A percentile compares a stretch with the other conserved stretches of the same genome.
Evolutionary conservation across 169 alveolate species (phyloP).

Genomic region (Eimeria tenella): DNA sequence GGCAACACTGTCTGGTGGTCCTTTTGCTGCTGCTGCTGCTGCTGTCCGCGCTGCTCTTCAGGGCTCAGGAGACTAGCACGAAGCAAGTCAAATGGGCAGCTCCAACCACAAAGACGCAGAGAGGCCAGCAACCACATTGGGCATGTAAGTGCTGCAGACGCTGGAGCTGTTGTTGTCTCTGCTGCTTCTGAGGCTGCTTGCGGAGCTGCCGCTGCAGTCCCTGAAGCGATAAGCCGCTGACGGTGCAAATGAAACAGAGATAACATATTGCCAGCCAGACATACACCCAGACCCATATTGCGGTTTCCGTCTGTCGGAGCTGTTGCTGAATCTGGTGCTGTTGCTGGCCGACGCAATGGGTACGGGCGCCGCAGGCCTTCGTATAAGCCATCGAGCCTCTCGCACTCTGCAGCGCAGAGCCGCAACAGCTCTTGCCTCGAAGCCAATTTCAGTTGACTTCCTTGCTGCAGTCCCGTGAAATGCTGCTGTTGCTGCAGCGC

Average conservation of each 20-base stretch:
- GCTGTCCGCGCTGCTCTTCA: conserved; percentile 29
- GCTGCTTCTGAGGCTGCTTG: not conserved
- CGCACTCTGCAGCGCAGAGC: not conserved
- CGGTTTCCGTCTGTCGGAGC: not conserved
- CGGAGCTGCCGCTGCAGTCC: not conserved
- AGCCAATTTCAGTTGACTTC: not conserved
- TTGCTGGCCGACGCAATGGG: not conserved
- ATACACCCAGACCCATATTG: not conserved
- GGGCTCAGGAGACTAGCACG: not conserved
- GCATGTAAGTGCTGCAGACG: not conserved
- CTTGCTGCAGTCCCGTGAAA: not conserved
- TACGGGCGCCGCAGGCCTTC: not conserved
- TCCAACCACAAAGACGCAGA: conserved; percentile 8
- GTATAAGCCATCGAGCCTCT: not conserved
- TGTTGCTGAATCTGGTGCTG: not conserved
- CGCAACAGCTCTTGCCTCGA: not conserved
- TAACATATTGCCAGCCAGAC: conserved; percentile 4
- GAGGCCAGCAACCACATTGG: not conserved
- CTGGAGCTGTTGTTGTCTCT: not conserved
- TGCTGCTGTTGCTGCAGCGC: not conserved
- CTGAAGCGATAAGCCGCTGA: not conserved
- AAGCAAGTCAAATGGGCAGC: not conserved
- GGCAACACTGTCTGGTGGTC: not conserved
- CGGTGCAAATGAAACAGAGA: not conserved
- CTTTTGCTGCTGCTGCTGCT: not conserved